Evolutionary conservation across 495 filamentous ascomycete genomes (phyloP), one percentile per base, ranked within the genome.

Genomic region (Aspergillus cavernicola): DNA sequence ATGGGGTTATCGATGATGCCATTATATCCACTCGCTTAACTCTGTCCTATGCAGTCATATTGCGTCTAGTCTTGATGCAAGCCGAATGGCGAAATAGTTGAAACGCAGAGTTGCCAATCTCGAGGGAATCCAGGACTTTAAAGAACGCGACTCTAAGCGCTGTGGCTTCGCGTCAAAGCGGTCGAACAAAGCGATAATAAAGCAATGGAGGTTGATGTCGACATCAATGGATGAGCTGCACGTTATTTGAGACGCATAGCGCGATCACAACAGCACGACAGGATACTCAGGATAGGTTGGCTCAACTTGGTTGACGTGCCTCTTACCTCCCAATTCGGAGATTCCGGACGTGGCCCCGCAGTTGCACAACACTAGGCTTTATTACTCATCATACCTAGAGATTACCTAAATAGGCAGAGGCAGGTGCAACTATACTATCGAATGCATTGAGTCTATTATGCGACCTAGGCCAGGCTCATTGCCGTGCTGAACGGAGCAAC

Each of bases 391-490:
- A 19, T 18, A 24, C 11, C 6, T 10, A n/a, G 32, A 3, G 7
- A 10, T 33, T 33, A 33, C 32, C 32, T 8, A 8, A n/a, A 33
- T 33, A 40, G 19, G 38, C n/a, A 18, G 2, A 12, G 16, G 19
- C 18, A 40, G 37, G 19, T 26, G 23, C 11, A 7, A 7, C 18
- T 18, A 16, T n/a, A n/a, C n/a, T n/a, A n/a, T n/a, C n/a, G n/a
- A n/a, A n/a, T n/a, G n/a, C n/a, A n/a, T n/a, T n/a, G n/a, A n/a
- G n/a, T n/a, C n/a, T n/a, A n/a, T n/a, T n/a, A n/a, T n/a, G n/a
- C n/a, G n/a, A n/a, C 16, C 77, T 67, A 73, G 43, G 68, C 70
- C 48, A 75, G 39, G 38, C 67, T 75, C 71, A 75, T 75, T 13
- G 66, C 67, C 28, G 57, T 64, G 29, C 71, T 75, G 26, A 75